phyloP scores from a whole-genome alignment of 805 yeast genomes.

The Candida quercuum region DNA sequence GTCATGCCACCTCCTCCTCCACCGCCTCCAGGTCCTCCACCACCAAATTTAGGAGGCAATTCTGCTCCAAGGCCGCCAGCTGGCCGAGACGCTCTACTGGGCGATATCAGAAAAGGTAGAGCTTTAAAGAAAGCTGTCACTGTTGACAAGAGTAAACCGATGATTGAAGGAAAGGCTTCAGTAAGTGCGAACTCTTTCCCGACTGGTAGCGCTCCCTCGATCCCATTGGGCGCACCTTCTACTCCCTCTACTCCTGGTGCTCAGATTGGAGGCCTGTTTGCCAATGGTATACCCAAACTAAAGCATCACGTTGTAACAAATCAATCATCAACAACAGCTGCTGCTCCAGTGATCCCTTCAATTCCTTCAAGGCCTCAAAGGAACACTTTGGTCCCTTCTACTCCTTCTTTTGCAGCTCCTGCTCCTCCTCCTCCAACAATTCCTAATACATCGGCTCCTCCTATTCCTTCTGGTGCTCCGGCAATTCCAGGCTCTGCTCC shows the following conservation, averaged over 20 bases:
- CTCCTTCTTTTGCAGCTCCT: constrained; percentile 26
- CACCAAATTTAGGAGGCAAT: constrained; percentile 39
- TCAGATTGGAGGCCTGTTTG: constrained; percentile 21
- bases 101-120: constrained; percentile 76
- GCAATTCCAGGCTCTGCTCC: constrained; percentile 16
- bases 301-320: constrained; percentile 11
- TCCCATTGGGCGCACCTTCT: constrained; percentile 11
- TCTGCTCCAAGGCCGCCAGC: constrained; percentile 27
- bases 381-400: constrained; percentile 6
- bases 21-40: constrained; percentile 58
- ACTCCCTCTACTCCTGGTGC: constrained; percentile 10
- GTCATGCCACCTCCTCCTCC: constrained; percentile 47
- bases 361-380: constrained; percentile 20
- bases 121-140: constrained; percentile 58
- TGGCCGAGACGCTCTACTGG: constrained; percentile 56
- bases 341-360: constrained; percentile 23
- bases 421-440: constrained; percentile 24
- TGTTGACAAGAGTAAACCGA: constrained; percentile 61
- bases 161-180: constrained; percentile 32
- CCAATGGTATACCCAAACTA: constrained; percentile 21
- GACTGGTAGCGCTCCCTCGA: constrained; percentile 18
- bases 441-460: constrained; percentile 24
- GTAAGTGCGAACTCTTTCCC: constrained; percentile 32
- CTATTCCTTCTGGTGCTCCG: constrained; percentile 19
- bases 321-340: not conserved